Evolutionary conservation across 106 monocot species (phyloP), one percentile per base, ranked within the genome.

Genomic region (Allium sativum): DNA sequence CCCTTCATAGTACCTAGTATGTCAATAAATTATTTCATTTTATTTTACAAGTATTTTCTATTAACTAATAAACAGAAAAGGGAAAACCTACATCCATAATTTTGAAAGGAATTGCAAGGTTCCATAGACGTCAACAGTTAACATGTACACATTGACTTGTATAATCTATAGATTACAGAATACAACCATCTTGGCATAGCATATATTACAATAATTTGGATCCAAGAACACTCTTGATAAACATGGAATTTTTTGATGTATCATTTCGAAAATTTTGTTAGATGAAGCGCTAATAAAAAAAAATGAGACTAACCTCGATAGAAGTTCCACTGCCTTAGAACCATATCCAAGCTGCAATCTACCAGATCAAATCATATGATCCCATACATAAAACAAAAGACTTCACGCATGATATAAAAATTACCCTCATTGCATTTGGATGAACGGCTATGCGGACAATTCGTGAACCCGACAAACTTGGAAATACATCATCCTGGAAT

Each of bases 401-500:
- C 31, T 31, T 31, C 3, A 31, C 2, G 3, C 3, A 31, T 31
- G 31, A 31, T 1, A 31, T 44, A 64, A 54, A 7, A 18, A 31
- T 70, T 88, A 98, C 98, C 98, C 88, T 79, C 65, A 85, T 66
- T 9, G 84, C 87, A 82, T 62, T 92, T 14, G 98, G 98, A 69
- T 98, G 98, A 18, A 88, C 91, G 58, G 91, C 88, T 72, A 98
- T 98, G 10, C 98, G 84, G 8, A 98, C 88, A 77, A 98, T 98
- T 48, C 98, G 77, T 73, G 76, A 87, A 61, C 98, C 92, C 52
- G 87, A 98, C 51, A 98, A 81, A 63, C 73, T 78, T 61, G 98
- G 98, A 74, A 98, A 98, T 61, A 72, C 78, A 63, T 68, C 65
- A 48, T 98, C 92, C 73, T 88, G 84, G 55, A 88, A 98, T 74